phyloP scores from a whole-genome alignment of 805 yeast species.

The Ogataea ganodermae region DNA sequence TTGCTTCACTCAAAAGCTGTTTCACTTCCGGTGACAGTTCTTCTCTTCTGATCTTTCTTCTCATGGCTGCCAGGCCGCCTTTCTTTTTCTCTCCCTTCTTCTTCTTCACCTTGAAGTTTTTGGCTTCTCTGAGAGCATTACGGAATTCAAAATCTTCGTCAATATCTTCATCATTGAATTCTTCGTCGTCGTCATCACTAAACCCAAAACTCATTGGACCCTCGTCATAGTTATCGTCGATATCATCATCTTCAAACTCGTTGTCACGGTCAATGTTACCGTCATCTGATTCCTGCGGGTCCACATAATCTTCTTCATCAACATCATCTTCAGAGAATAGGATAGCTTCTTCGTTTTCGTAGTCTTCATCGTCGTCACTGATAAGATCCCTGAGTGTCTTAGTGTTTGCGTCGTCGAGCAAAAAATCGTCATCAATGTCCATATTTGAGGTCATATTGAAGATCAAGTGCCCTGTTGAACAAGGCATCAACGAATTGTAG shows the following conservation, averaged over 20 bases:
- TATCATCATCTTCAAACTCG: slow-evolving; percentile 29
- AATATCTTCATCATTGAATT: slow-evolving; percentile 36
- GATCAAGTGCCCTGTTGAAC: background rate
- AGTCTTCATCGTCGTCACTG: slow-evolving; percentile 20
- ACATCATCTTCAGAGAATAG: slow-evolving; percentile 15
- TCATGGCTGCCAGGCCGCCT: slow-evolving; percentile 39
- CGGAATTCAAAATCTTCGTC: slow-evolving; percentile 51
- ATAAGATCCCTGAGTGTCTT: slow-evolving; percentile 31
- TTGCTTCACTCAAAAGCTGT: slow-evolving; percentile 65
- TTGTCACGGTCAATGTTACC: slow-evolving; percentile 26
- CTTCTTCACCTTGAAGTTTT: slow-evolving; percentile 56
- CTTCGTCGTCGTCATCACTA: slow-evolving; percentile 29
- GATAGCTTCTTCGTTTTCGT: slow-evolving; percentile 15
- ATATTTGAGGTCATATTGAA: slow-evolving; percentile 2
- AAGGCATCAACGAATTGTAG: background rate
- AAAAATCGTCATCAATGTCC: slow-evolving; percentile 26
- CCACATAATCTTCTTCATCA: slow-evolving; percentile 24
- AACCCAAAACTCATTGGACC: slow-evolving; percentile 31
- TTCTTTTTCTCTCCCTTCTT: slow-evolving; percentile 37
- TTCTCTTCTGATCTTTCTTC: slow-evolving; percentile 41
- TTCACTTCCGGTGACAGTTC: slow-evolving; percentile 75
- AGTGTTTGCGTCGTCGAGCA: slow-evolving; percentile 28
- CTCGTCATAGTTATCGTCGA: slow-evolving; percentile 11
- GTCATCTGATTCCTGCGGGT: slow-evolving; percentile 14
- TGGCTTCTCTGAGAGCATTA: slow-evolving; percentile 68